A percentile compares a stretch with the other conserved stretches of the same genome.
phyloP scores from a whole-genome alignment of 129 eudicot genomes.

The Heracleum sosnowskyi region DNA sequence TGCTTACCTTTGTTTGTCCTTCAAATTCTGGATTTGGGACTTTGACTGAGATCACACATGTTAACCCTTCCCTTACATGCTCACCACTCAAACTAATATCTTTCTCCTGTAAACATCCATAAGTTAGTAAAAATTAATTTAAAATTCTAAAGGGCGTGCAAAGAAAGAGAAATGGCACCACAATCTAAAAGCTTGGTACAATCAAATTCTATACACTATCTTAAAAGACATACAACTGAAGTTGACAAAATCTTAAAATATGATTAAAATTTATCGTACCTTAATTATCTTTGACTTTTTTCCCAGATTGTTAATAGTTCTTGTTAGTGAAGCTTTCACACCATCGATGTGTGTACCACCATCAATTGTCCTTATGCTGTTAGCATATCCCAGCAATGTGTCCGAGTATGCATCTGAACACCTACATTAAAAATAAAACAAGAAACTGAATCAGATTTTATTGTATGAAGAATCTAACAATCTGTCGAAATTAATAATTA shows the following conservation, averaged over 20 bases:
- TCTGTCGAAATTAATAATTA: background rate
- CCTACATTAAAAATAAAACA: conserved; percentile 33
- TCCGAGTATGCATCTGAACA: conserved; percentile 98
- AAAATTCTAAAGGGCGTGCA: background rate
- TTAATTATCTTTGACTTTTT: conserved; percentile 79
- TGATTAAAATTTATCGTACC: conserved; percentile 28
- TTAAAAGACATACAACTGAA: background rate
- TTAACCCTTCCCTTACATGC: conserved; percentile 93
- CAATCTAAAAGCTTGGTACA: background rate
- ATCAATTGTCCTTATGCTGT: conserved; percentile 93
- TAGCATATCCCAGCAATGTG: conserved; percentile 91
- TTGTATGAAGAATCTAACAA: background rate
- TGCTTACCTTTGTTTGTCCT: conserved; percentile 94
- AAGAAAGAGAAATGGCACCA: background rate
- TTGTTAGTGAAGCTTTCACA: conserved; percentile 78
- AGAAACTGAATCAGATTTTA: background rate
- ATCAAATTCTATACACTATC: background rate
- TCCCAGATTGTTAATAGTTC: conserved; percentile 74
- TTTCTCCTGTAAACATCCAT: conserved; percentile 53
- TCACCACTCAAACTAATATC: conserved; percentile 87
- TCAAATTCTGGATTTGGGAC: conserved; percentile 98
- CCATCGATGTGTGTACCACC: conserved; percentile 99
- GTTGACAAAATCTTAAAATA: background rate
- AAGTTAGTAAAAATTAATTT: background rate
- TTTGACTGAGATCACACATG: conserved; percentile 91